phyloP scores from a whole-genome alignment of 139 green algal genomes.

The Chlamydomonas eustigma region DNA sequence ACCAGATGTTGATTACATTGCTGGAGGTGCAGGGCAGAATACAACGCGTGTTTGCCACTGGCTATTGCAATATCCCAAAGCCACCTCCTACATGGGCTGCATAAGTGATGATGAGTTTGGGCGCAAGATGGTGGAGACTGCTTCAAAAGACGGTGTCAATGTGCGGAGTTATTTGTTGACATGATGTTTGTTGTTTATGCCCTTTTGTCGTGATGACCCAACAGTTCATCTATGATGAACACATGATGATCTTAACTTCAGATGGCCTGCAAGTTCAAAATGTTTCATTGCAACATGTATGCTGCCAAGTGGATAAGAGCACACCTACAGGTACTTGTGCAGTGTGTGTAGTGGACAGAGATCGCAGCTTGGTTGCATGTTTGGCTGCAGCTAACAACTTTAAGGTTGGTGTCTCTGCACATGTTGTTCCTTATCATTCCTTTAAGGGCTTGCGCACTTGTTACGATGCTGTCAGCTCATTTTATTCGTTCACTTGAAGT shows the following conservation, averaged over 20 bases:
- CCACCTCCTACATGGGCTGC: conserved; percentile 93
- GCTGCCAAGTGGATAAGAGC: conserved; percentile 83
- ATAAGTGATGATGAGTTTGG: conserved; percentile 93
- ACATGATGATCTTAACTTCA: no score
- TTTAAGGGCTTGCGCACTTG: no score
- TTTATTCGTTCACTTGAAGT: no score
- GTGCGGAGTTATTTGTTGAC: no score
- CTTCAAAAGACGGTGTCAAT: conserved; percentile 70
- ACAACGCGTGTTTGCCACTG: conserved; percentile 94
- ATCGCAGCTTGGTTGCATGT: conserved; percentile 94
- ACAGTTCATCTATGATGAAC: no score
- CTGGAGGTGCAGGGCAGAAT: conserved; percentile 97
- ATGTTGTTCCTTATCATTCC: no score
- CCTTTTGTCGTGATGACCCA: no score
- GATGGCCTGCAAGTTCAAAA: no score
- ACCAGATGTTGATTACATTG: conserved; percentile 91
- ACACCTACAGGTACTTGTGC: conserved; percentile 93
- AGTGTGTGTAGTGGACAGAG: conserved; percentile 79
- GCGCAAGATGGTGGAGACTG: conserved; percentile 70
- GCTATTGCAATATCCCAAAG: conserved; percentile 85
- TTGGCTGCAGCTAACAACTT: conserved; percentile 98
- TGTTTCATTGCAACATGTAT: no score
- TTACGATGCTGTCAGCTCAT: no score
- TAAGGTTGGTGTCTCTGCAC: no score
- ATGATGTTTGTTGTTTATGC: no score